A percentile compares a stretch with the other conserved stretches of the same genome.
Evolutionary conservation across 768 basidiomycete genomes (phyloP).

Genomic region (Melanogaster broomeanus): DNA sequence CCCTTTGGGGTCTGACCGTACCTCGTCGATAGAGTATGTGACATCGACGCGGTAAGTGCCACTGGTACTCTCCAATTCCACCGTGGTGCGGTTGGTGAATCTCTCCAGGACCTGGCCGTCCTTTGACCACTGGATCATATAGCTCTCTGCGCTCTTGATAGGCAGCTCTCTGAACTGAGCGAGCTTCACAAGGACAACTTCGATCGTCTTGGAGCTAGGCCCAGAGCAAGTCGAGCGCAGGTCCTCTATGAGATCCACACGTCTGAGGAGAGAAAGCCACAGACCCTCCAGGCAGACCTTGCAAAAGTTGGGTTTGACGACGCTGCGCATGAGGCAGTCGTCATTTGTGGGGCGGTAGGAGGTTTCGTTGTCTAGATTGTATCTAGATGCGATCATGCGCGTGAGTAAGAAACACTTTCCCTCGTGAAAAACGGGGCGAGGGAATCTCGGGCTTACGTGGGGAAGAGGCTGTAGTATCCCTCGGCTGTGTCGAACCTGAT

Average conservation of each 20-base stretch:
- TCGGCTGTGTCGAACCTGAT: conserved; percentile 58
- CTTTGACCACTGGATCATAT: conserved; percentile 57
- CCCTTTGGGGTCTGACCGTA: conserved; percentile 47
- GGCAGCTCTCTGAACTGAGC: conserved; percentile 50
- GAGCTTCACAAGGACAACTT: conserved; percentile 58
- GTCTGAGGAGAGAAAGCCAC: conserved; percentile 64
- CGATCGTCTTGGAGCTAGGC: conserved; percentile 36
- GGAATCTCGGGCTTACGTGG: conserved; percentile 53
- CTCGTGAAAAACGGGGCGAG: background rate
- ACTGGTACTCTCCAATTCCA: conserved; percentile 39
- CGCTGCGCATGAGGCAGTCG: conserved; percentile 79
- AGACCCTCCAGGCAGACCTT: conserved; percentile 72
- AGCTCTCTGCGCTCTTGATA: conserved; percentile 43
- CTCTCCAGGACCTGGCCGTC: conserved; percentile 44
- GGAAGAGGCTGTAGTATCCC: conserved; percentile 67
- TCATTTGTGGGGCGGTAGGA: conserved; percentile 83
- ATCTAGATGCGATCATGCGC: conserved; percentile 38
- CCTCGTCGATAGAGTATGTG: conserved; percentile 55
- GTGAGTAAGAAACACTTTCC: background rate
- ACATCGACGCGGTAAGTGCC: conserved; percentile 51
- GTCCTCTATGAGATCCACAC: conserved; percentile 62
- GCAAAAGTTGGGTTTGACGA: conserved; percentile 73
- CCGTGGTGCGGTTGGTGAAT: conserved; percentile 51
- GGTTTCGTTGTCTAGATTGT: conserved; percentile 55
- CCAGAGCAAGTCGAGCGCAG: conserved; percentile 42